phyloP scores from a whole-genome alignment of 768 basidiomycete genomes.

The Agaricus subrufescens region DNA sequence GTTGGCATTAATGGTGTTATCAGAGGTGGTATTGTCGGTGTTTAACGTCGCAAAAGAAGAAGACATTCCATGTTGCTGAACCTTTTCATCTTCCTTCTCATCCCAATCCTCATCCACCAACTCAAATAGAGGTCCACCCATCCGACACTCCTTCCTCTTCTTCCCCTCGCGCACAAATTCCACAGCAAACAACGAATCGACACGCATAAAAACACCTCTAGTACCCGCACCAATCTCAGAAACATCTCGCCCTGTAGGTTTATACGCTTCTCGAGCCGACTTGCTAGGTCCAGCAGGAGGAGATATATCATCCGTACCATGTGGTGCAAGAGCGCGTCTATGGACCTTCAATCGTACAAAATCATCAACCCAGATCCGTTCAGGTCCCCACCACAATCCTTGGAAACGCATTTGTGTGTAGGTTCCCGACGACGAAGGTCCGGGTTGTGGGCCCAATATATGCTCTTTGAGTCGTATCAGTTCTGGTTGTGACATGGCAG shows the following conservation, averaged over 20 bases:
- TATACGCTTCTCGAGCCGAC: conserved; percentile 20
- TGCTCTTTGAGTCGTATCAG: neutral
- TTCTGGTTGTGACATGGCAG: neutral
- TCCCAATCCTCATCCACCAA: conserved; percentile 74
- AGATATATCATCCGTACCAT: conserved; percentile 54
- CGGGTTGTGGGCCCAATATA: conserved; percentile 2
- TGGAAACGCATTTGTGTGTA: conserved; percentile 56
- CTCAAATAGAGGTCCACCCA: conserved; percentile 74
- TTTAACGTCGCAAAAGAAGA: neutral
- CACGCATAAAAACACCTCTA: conserved; percentile 67
- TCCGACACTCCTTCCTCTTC: conserved; percentile 55
- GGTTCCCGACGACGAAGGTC: conserved; percentile 9
- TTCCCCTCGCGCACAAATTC: conserved; percentile 44
- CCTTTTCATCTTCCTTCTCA: conserved; percentile 22
- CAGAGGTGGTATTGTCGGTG: neutral
- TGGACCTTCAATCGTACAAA: conserved; percentile 74
- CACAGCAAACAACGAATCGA: conserved; percentile 62
- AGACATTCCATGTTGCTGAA: conserved; percentile 4
- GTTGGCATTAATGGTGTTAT: neutral
- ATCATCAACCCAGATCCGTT: conserved; percentile 85
- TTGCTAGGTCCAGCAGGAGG: conserved; percentile 60
- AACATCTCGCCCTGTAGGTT: conserved; percentile 18
- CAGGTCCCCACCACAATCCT: conserved; percentile 87
- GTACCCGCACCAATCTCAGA: conserved; percentile 46
- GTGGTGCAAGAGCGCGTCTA: conserved; percentile 61